Evolutionary conservation across 192 early-diverging fungal species (phyloP).

Genomic region (Podila verticillata): DNA sequence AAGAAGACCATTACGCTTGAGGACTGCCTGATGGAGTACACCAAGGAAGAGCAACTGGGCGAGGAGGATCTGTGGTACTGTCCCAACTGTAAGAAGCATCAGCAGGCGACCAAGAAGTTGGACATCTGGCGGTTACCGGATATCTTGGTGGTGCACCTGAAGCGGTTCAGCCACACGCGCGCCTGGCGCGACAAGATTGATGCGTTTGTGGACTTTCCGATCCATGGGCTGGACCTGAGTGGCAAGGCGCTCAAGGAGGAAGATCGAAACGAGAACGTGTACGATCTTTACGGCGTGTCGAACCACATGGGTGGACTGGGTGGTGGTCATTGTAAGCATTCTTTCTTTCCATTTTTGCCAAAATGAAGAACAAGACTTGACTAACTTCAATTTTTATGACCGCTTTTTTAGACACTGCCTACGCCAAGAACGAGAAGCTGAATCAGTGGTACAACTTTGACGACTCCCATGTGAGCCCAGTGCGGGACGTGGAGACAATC

Average conservation of each 20-base stretch:
- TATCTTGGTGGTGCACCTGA: slow-evolving; percentile 91
- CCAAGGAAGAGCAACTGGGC: slow-evolving; percentile 87
- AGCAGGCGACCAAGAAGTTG: slow-evolving; percentile 79
- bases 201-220: slow-evolving; percentile 85
- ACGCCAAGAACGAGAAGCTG: slow-evolving; percentile 69
- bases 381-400: not conserved
- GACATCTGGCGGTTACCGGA: slow-evolving; percentile 84
- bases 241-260: slow-evolving; percentile 32
- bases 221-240: slow-evolving; percentile 67
- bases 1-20: slow-evolving; percentile 60
- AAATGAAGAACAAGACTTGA: no score
- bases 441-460: slow-evolving; percentile 88
- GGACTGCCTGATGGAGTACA: slow-evolving; percentile 89
- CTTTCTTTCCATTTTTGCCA: not conserved
- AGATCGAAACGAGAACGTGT: slow-evolving; percentile 54
- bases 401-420: slow-evolving; percentile 63
- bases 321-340: slow-evolving; percentile 72
- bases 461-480: slow-evolving; percentile 70
- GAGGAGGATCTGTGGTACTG: slow-evolving; percentile 94
- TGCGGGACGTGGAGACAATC: slow-evolving; percentile 26
- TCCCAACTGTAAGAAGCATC: slow-evolving; percentile 71
- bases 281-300: slow-evolving; percentile 87
- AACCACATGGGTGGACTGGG: slow-evolving; percentile 82
- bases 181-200: slow-evolving; percentile 94
- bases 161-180: slow-evolving; percentile 91